phyloP scores from a whole-genome alignment of 2,329 filamentous ascomycete genomes.

The Verticillium alfalfae region DNA sequence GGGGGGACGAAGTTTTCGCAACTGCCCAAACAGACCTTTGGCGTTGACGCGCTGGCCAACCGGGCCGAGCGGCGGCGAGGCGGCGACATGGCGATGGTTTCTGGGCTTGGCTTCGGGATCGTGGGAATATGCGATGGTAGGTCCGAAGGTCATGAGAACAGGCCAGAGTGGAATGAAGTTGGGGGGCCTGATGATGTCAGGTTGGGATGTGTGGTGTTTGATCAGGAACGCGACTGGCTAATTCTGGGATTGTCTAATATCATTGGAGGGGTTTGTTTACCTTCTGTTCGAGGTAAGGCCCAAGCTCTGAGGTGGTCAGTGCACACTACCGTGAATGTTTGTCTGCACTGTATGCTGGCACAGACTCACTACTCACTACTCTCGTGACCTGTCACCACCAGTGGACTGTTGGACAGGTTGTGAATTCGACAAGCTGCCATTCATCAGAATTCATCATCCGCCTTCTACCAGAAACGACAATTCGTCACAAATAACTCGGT shows the following conservation, averaged over 20 bases:
- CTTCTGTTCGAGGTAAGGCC: neutral
- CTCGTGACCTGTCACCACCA: neutral
- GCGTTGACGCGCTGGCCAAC: constrained; percentile 25
- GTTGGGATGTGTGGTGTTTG: neutral
- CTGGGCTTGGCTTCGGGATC: constrained; percentile 5
- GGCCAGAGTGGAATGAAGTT: constrained; percentile 1
- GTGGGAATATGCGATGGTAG: neutral
- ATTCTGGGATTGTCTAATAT: constrained; percentile 1
- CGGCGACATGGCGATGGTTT: constrained; percentile 34
- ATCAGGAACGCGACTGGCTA: neutral
- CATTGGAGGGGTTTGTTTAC: constrained; percentile 5
- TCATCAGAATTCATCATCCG: no score
- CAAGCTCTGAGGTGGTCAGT: constrained; percentile 1
- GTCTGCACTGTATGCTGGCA: neutral
- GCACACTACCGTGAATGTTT: neutral
- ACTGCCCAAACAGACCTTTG: constrained; percentile 24
- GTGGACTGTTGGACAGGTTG: no score
- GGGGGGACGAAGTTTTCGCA: neutral
- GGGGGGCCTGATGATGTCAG: constrained; percentile 11
- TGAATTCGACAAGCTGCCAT: no score
- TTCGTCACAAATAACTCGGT: no score
- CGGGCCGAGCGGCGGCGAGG: constrained; percentile 39
- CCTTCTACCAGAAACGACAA: no score
- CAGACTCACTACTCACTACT: neutral
- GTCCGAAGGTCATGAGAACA: neutral